Evolutionary conservation across 345 rosid genomes (phyloP).

Genomic region (Iberis pinnata): DNA sequence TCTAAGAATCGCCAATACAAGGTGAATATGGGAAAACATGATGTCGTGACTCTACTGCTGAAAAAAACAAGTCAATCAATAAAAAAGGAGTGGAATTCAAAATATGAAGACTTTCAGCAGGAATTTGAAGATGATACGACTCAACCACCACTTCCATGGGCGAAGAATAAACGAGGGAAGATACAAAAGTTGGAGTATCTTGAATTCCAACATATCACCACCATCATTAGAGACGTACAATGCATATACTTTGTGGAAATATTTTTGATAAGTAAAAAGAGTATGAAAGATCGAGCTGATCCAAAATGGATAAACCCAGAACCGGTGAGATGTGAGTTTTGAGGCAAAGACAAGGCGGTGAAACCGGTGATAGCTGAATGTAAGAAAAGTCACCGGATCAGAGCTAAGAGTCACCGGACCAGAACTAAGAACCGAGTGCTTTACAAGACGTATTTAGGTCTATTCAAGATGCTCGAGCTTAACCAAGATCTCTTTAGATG

Average conservation of each 20-base stretch:
- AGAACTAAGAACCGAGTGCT: conserved; percentile 83
- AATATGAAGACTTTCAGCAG: too few species aligned
- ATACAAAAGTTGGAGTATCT: conserved; percentile 40
- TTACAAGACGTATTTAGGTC: conserved; percentile 49
- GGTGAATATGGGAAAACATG: too few species aligned
- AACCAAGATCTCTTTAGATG: conserved; percentile 33
- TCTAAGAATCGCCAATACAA: too few species aligned
- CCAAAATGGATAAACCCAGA: conserved; percentile 46
- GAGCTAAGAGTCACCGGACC: conserved; percentile 56
- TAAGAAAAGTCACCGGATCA: conserved; percentile 58
- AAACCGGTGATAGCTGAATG: conserved; percentile 49
- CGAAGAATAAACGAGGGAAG: conserved; percentile 43
- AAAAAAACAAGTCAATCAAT: too few species aligned
- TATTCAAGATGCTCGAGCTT: conserved; percentile 72
- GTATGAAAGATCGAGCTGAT: conserved; percentile 70
- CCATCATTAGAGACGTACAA: conserved; percentile 45
- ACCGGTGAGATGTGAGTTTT: conserved; percentile 38
- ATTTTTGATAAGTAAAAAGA: conserved; percentile 31
- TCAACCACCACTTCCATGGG: conserved; percentile 60
- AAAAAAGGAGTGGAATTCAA: too few species aligned
- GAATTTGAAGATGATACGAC: conserved; percentile 34
- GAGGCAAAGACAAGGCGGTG: conserved; percentile 46
- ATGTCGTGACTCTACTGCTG: too few species aligned
- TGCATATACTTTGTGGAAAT: conserved; percentile 59
- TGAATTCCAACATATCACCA: conserved; percentile 27